phyloP scores from a whole-genome alignment of 164 flowering plant genomes.

The Taxillus chinensis region DNA sequence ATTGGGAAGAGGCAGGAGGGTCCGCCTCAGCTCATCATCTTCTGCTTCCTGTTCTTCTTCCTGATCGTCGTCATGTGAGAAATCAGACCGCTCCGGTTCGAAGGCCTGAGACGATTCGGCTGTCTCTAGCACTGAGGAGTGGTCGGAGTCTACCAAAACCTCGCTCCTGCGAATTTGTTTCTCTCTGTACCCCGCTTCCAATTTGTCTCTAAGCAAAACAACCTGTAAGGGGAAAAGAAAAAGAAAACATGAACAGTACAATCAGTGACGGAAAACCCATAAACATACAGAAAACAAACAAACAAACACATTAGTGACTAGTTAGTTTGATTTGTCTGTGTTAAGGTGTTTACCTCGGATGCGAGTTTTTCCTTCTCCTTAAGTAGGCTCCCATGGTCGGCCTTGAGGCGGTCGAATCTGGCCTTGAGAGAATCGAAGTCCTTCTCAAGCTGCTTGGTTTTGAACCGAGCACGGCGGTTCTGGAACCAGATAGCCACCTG shows the following conservation, averaged over 20 bases:
- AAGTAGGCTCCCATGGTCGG: slow-evolving; percentile 20
- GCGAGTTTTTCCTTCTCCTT: slow-evolving; percentile 21
- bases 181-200: slow-evolving; percentile 6
- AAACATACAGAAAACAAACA: neutral
- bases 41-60: too few relatives aligned
- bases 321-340: neutral
- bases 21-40: too few relatives aligned
- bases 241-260: neutral
- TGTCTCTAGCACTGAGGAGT: too few relatives aligned
- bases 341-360: slow-evolving; percentile 18
- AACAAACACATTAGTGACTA: neutral
- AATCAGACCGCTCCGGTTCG: too few relatives aligned
- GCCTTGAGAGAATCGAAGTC: slow-evolving; percentile 26
- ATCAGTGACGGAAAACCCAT: neutral
- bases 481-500: slow-evolving; percentile 51
- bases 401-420: slow-evolving; percentile 20
- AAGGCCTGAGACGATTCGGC: too few relatives aligned
- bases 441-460: slow-evolving; percentile 38
- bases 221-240: slow-evolving; percentile 7
- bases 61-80: too few relatives aligned
- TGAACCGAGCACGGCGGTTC: slow-evolving; percentile 39
- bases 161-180: neutral
- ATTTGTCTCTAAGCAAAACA: slow-evolving; percentile 9
- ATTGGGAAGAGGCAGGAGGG: too few relatives aligned
- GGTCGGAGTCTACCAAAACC: too few relatives aligned